phyloP scores from a whole-genome alignment of 345 rosid genomes.

The Populus davidiana region DNA sequence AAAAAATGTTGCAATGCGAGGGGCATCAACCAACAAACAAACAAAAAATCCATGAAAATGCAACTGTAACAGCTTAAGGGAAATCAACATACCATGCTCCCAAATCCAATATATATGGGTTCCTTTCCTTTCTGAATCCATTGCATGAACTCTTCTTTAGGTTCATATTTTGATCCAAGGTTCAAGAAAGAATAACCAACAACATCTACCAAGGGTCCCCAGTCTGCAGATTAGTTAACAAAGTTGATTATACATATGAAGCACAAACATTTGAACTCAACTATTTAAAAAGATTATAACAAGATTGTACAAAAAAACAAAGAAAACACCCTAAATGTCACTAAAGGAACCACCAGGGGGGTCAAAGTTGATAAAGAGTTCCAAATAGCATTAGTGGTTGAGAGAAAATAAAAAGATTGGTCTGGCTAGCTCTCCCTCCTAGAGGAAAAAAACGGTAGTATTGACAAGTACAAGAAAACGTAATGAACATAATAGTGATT shows the following conservation, averaged over 20 bases:
- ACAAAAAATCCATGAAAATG: background rate
- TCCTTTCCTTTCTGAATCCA: conserved; percentile 79
- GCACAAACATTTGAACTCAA: conserved; percentile 1
- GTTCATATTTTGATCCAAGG: conserved; percentile 78
- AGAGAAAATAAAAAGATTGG: background rate
- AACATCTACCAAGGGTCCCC: conserved; percentile 92
- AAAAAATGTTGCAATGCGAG: too few relatives aligned
- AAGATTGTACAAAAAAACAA: background rate
- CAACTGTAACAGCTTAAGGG: background rate
- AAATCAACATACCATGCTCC: conserved; percentile 81
- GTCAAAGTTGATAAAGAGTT: background rate
- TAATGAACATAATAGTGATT: background rate
- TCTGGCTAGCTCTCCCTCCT: background rate
- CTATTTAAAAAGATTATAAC: background rate
- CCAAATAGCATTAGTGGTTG: background rate
- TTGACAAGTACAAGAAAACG: background rate
- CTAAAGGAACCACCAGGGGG: background rate
- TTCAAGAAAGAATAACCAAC: conserved; percentile 94
- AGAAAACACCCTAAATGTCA: conserved; percentile 3
- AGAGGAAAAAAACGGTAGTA: background rate
- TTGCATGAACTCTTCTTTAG: conserved; percentile 54
- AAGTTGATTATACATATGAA: conserved; percentile 13
- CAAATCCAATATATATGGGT: conserved; percentile 92
- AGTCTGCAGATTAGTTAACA: conserved; percentile 54
- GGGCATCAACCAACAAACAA: background rate